phyloP scores from a whole-genome alignment of 768 basidiomycete genomes.

The Lentinula boryana region DNA sequence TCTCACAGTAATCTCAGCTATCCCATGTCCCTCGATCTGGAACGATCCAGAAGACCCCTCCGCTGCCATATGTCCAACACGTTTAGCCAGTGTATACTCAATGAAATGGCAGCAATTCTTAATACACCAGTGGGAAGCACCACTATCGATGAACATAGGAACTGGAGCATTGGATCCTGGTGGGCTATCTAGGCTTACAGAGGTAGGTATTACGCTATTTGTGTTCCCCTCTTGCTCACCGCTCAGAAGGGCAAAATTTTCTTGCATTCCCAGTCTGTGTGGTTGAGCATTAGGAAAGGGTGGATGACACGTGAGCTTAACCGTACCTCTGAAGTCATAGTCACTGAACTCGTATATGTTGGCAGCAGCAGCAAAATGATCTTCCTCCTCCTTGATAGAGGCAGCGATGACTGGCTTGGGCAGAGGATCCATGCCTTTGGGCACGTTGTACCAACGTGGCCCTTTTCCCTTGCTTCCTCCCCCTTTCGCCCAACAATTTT shows the following conservation, averaged over 20 bases:
- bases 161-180: too few species aligned
- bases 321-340: background rate
- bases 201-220: too few species aligned
- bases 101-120: background rate
- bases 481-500: background rate
- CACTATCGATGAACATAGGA: background rate
- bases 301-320: background rate
- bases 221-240: too few species aligned
- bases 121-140: background rate
- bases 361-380: background rate
- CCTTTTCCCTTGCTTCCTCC: background rate
- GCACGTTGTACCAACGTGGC: background rate
- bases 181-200: too few species aligned
- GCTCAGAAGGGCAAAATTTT: too few species aligned
- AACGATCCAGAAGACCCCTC: background rate
- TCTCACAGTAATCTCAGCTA: background rate
- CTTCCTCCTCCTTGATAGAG: background rate
- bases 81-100: background rate
- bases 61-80: background rate
- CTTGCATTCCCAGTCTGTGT: too few species aligned
- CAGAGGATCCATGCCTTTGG: background rate
- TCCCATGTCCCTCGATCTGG: background rate
- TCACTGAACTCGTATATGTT: too few species aligned
- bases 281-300: too few species aligned
- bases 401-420: background rate